A percentile compares a stretch with the other conserved stretches of the same genome.
phyloP scores from a whole-genome alignment of 176 grass and related monocot species.

The bread wheat (Triticum aestivum) region DNA sequence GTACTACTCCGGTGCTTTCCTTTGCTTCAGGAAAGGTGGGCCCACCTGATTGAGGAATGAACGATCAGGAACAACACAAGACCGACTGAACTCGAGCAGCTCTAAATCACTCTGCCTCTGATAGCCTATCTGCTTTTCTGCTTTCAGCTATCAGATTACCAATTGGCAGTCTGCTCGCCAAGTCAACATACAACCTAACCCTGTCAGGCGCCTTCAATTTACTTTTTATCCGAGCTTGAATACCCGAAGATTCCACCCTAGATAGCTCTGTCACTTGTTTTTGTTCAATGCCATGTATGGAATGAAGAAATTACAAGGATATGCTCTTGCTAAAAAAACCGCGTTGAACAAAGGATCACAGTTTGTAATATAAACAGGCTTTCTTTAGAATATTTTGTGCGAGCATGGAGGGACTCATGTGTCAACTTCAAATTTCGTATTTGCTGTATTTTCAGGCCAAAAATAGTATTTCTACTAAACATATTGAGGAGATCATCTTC shows the following conservation, averaged over 20 bases:
- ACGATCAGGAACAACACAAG: neutral
- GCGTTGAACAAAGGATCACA: too few relatives aligned
- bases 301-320: too few relatives aligned
- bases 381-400: neutral
- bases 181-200: slow-evolving; percentile 20
- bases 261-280: neutral
- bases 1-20: neutral
- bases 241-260: neutral
- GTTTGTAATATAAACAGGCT: neutral
- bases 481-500: neutral
- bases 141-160: slow-evolving; percentile 13
- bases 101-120: neutral
- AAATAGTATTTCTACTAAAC: neutral
- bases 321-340: too few relatives aligned
- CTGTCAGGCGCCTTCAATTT: neutral
- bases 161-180: slow-evolving; percentile 2
- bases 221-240: neutral
- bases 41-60: slow-evolving; percentile 9
- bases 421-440: neutral
- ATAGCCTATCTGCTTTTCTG: slow-evolving; percentile 18
- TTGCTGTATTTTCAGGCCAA: neutral
- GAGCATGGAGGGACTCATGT: neutral
- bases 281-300: neutral
- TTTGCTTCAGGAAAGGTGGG: neutral
- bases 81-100: neutral